phyloP scores from a whole-genome alignment of 1,284 basidiomycete species.

The Phellopilus nigrolimitatus region DNA sequence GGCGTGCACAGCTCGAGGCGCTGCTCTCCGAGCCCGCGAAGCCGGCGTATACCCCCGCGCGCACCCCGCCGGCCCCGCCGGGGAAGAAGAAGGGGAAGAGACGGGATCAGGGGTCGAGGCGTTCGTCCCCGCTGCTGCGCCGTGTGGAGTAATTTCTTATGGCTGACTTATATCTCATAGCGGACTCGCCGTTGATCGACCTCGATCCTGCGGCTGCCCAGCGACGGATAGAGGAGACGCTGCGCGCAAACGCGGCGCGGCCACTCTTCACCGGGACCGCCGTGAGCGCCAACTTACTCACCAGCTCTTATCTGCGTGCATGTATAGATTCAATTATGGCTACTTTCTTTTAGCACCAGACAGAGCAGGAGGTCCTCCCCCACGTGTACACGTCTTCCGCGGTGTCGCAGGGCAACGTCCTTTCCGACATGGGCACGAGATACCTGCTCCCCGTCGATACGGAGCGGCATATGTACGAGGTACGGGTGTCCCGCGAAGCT shows the following conservation, averaged over 20 bases:
- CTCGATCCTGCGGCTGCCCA: constrained; percentile 56
- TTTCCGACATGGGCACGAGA: constrained; percentile 72
- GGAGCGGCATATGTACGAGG: constrained; percentile 55
- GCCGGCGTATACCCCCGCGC: constrained; percentile 4
- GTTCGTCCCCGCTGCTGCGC: constrained; percentile 24
- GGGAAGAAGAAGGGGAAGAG: constrained; percentile 24
- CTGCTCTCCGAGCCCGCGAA: constrained; percentile 11
- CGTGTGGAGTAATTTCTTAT: not conserved
- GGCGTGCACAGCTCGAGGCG: constrained; percentile 3
- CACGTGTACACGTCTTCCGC: constrained; percentile 83
- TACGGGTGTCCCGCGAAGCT: constrained; percentile 35
- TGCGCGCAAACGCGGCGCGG: constrained; percentile 61
- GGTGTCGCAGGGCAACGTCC: constrained; percentile 57
- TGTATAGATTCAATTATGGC: constrained; percentile 10
- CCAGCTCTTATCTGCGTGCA: constrained; percentile 21
- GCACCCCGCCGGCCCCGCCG: constrained; percentile 12
- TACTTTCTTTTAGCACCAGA: constrained; percentile 37
- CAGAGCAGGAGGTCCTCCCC: constrained; percentile 67
- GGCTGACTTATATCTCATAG: constrained; percentile 7
- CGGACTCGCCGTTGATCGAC: constrained; percentile 24
- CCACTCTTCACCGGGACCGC: constrained; percentile 60
- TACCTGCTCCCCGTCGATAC: constrained; percentile 87
- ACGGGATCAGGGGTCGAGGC: constrained; percentile 27
- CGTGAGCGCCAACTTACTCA: constrained; percentile 37
- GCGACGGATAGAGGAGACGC: constrained; percentile 58